Base-by-base conservation (phyloP, 805 yeast species). In the Babjeviella inositovora region DNA sequence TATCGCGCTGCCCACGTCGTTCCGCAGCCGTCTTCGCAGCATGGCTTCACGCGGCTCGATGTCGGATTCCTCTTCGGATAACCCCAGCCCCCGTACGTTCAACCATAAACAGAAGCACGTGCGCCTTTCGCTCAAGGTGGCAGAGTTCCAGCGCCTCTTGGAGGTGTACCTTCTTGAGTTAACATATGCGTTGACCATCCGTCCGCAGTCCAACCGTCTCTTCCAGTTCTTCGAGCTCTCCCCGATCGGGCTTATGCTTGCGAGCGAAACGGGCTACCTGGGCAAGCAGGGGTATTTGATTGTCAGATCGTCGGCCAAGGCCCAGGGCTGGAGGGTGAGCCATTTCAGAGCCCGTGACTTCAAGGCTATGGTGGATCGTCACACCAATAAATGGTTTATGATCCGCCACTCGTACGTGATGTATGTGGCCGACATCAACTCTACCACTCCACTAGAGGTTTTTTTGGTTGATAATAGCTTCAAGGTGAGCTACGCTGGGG, bases 281-380 rank as follows among this genome's bases (percentile, higher is more conserved):
- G 93, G 97, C 1, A 90, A 84, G 37, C 95, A 90, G 46, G 99
- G 98, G 2, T 66, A 69, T 23, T 45, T 87, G 28, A 66, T 77
- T 25, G 67, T 85, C 22, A 70, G 84, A 11, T 74, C 94, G 1
- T 70, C 82, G 0, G 87, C 97, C 0, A 70, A 69, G 31, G 61
- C 84, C 1, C 93, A 82, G 42, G 97, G 98, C 3, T 90, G 98
- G 97, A 60, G 93, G 35, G 95, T 87, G 5, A 79, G 90, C 3
- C 96, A 87, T 41, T 68, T 82, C 46, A 70, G 66, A 30, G 69
- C 80, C 6, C 65, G 70, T 30, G 96, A 81, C 37, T 53, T 82
- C 36, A 65, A 68, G 33, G 84, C 80, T 17, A 82, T 90, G 94
- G 76, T 87, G 24, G 71, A 68, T 32, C 70, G 99, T 46, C 87